A percentile compares a stretch with the other conserved stretches of the same genome.
phyloP scores from a whole-genome alignment of 495 filamentous ascomycete genomes.

The Hypoxylon intermedium region DNA sequence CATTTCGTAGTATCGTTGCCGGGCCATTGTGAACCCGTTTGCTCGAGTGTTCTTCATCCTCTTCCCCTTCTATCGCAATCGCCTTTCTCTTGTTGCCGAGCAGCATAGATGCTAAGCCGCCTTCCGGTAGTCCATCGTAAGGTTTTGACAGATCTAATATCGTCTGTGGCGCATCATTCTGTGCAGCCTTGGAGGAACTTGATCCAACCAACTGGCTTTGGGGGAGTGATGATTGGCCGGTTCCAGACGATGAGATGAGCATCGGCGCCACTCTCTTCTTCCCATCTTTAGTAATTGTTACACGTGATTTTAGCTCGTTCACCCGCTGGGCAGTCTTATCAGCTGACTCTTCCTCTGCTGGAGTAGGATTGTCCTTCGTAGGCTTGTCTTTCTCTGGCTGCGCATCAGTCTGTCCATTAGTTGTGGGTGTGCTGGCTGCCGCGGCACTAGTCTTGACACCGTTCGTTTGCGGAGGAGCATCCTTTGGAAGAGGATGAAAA shows the following conservation, averaged over 20 bases:
- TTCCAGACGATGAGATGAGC: slow-evolving; percentile 84
- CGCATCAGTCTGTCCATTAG: slow-evolving; percentile 48
- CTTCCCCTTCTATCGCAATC: slow-evolving; percentile 68
- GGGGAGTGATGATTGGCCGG: slow-evolving; percentile 84
- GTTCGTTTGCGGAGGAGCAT: slow-evolving; percentile 46
- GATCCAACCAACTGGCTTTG: slow-evolving; percentile 82
- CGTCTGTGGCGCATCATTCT: slow-evolving; percentile 79
- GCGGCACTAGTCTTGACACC: slow-evolving; percentile 46
- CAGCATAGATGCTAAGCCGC: slow-evolving; percentile 82
- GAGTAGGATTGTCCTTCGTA: slow-evolving; percentile 18
- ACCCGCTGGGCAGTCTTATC: slow-evolving; percentile 69
- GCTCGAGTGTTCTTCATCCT: slow-evolving; percentile 64
- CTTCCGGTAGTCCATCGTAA: slow-evolving; percentile 90
- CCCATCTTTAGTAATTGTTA: slow-evolving; percentile 94
- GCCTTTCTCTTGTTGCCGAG: slow-evolving; percentile 93
- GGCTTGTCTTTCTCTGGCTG: slow-evolving; percentile 47
- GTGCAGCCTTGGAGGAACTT: slow-evolving; percentile 62
- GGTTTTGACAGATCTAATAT: slow-evolving; percentile 92
- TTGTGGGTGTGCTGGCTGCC: slow-evolving; percentile 41
- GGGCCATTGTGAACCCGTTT: slow-evolving; percentile 74
- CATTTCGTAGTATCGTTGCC: slow-evolving; percentile 75
- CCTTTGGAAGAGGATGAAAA: slow-evolving; percentile 51
- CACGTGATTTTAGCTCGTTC: slow-evolving; percentile 83
- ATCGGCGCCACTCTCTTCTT: slow-evolving; percentile 94
- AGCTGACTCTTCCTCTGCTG: slow-evolving; percentile 53